phyloP scores from a whole-genome alignment of 306 rosid genomes.

The barrel medic (Medicago truncatula) region DNA sequence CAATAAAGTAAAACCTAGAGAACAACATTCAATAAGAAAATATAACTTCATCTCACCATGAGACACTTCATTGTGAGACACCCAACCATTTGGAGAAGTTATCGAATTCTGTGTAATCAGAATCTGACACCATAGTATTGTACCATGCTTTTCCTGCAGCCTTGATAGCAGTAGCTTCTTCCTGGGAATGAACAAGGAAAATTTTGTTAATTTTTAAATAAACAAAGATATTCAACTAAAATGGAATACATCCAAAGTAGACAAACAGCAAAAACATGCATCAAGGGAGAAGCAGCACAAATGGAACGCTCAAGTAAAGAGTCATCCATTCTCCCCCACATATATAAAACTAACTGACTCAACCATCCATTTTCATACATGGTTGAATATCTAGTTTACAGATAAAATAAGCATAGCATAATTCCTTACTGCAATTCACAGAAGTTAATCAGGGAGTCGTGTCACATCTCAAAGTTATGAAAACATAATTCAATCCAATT shows the following conservation, averaged over 20 bases:
- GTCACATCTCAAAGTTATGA: neutral
- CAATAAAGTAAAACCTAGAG: slow-evolving; percentile 8
- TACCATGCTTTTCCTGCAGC: slow-evolving; percentile 92
- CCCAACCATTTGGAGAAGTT: slow-evolving; percentile 83
- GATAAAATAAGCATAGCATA: too few relatives aligned
- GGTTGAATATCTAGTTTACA: neutral
- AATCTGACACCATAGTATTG: slow-evolving; percentile 84
- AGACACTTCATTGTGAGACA: slow-evolving; percentile 53
- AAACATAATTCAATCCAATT: neutral
- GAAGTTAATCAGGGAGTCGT: neutral
- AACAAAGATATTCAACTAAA: neutral
- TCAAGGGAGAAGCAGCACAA: too few relatives aligned
- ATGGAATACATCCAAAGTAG: neutral
- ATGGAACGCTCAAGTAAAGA: neutral
- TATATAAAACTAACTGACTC: neutral
- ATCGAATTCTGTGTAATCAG: slow-evolving; percentile 83
- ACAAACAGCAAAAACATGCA: neutral
- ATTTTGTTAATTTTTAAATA: neutral
- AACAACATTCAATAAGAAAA: slow-evolving; percentile 38
- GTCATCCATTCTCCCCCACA: neutral
- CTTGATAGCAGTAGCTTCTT: slow-evolving; percentile 68
- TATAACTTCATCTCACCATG: slow-evolving; percentile 42
- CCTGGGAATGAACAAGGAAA: slow-evolving; percentile 47
- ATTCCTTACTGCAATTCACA: neutral
- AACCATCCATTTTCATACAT: neutral